A percentile compares a stretch with the other conserved stretches of the same genome.
phyloP scores from a whole-genome alignment of 2,329 filamentous ascomycete species.

The Pochonia chlamydosporia region DNA sequence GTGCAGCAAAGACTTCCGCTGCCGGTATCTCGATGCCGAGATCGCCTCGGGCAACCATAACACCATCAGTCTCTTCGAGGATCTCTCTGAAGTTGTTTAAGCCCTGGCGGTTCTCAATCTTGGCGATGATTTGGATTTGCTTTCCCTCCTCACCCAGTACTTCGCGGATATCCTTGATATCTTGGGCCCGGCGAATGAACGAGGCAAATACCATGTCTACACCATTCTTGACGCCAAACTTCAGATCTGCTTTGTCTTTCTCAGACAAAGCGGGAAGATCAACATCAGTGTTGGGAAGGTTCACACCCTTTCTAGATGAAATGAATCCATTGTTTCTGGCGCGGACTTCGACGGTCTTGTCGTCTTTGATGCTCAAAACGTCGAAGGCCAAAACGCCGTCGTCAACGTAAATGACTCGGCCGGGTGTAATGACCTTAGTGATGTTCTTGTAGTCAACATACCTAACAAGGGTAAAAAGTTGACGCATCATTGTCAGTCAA shows the following conservation, averaged over 20 bases:
- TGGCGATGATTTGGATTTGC: slow-evolving; percentile 98
- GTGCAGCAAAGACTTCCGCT: slow-evolving; percentile 95
- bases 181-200: slow-evolving; percentile 90
- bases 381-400: slow-evolving; percentile 97
- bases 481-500: background rate
- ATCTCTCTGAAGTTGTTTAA: slow-evolving; percentile 99
- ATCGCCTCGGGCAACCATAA: slow-evolving; percentile 99
- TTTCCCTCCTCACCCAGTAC: slow-evolving; percentile 88
- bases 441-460: slow-evolving; percentile 99
- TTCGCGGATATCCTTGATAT: slow-evolving; percentile 87
- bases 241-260: slow-evolving; percentile 93
- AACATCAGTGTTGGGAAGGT: slow-evolving; percentile 97
- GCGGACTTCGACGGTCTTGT: slow-evolving; percentile 79
- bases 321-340: slow-evolving; percentile 98
- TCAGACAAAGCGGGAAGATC: slow-evolving; percentile 95
- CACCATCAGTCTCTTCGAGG: slow-evolving; percentile 90
- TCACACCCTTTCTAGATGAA: slow-evolving; percentile 98
- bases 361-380: slow-evolving; percentile 80
- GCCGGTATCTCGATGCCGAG: slow-evolving; percentile 95
- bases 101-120: slow-evolving; percentile 99
- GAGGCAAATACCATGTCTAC: slow-evolving; percentile 99
- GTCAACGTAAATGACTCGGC: slow-evolving; percentile 95
- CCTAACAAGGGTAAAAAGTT: slow-evolving; percentile 37
- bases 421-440: slow-evolving; percentile 89
- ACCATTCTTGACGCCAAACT: slow-evolving; percentile 95